Base-by-base conservation (phyloP, 441 rosid species). In the Pelargonium fulgidum region DNA sequence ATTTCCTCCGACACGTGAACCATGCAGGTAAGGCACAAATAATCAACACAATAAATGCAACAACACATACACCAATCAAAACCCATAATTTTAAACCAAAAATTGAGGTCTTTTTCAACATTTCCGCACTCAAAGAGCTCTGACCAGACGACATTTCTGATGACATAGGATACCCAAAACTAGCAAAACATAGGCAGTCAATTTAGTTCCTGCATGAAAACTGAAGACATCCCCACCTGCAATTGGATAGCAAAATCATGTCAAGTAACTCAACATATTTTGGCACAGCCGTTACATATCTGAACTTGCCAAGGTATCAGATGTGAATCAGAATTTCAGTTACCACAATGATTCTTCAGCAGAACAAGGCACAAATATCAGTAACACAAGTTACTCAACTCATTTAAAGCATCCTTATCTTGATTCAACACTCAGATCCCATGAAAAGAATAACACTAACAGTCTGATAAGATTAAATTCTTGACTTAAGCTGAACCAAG, bases 111-210 rank as follows among this genome's bases (percentile, higher is more conserved):
- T 19, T 56, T 29, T 56, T 56, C 2, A 29, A 56, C 62, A 56
- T 56, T 29, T 56, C 62, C 29, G 12, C 62, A 2, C 19, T 56
- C 62, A 56, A 20, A 56, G 24, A 56, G 9, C 26, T 9, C 62
- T 17, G 62, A 56, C 19, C 84, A 63, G 91, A 81, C 1, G 85
- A 73, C 99, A 93, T 94, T 68, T 81, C 78, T 70, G 68, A 68
- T 76, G 70, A 73, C n/a, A n/a, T n/a, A n/a, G n/a, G n/a, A n/a
- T n/a, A 70, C 80, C 73, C 42, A 74, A 12, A 61, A 52, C 48
- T 29, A 64, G 36, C 8, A 70, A 67, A 64, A 48, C 19, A 63
- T 41, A 66, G 26, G 16, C 9, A 59, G 44, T 50, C 67, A 68
- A 69, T 12, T 65, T 66, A 56, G 77, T 78, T 71, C 64, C 72